A percentile compares a stretch with the other conserved stretches of the same genome.
Conservation (phyloP, 768 basidiomycete genomes). For the Tubosaeta sp. region DNA sequence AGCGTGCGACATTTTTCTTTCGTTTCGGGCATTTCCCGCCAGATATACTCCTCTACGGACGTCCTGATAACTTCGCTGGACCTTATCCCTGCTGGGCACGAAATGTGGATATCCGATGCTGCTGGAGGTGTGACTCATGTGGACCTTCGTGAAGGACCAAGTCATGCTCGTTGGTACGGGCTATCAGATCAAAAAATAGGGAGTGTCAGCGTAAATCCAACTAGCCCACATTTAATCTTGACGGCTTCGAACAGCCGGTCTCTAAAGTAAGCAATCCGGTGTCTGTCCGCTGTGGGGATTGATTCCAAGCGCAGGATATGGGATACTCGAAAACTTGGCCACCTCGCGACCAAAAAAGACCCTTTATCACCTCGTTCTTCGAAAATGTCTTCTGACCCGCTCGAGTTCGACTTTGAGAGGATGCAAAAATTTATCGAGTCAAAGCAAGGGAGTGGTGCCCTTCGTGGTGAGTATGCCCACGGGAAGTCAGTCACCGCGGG, state of each 20-base stretch:
- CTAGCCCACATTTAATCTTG: slow-evolving; percentile 57
- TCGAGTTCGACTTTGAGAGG: slow-evolving; percentile 37
- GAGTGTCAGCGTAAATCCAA: slow-evolving; percentile 74
- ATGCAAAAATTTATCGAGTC: slow-evolving; percentile 50
- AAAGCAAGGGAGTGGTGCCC: slow-evolving; percentile 46
- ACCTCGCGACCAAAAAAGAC: slow-evolving; percentile 31
- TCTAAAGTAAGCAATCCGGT: slow-evolving; percentile 50
- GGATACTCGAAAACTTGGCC: slow-evolving; percentile 67
- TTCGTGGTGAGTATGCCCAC: slow-evolving; percentile 67
- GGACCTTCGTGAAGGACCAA: slow-evolving; percentile 62
- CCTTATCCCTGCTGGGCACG: slow-evolving; percentile 59
- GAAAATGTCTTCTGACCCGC: slow-evolving; percentile 7
- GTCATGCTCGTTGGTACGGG: slow-evolving; percentile 55
- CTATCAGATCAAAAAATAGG: slow-evolving; percentile 75
- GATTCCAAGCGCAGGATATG: slow-evolving; percentile 52
- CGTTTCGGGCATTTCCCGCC: slow-evolving; percentile 63
- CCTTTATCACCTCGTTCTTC: slow-evolving; percentile 15
- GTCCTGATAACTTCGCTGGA: slow-evolving; percentile 71
- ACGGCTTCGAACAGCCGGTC: slow-evolving; percentile 73
- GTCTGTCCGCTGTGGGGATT: not conserved
- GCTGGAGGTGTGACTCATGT: slow-evolving; percentile 69
- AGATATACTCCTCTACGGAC: slow-evolving; percentile 57
- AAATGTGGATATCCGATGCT: slow-evolving; percentile 82
- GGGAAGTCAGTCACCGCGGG: slow-evolving; percentile 78
- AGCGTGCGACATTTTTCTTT: slow-evolving; percentile 73